Percentiles rank a stretch among this genome's conserved stretches.
phyloP scores from a whole-genome alignment of 768 basidiomycete genomes.

The Suillus lakei region DNA sequence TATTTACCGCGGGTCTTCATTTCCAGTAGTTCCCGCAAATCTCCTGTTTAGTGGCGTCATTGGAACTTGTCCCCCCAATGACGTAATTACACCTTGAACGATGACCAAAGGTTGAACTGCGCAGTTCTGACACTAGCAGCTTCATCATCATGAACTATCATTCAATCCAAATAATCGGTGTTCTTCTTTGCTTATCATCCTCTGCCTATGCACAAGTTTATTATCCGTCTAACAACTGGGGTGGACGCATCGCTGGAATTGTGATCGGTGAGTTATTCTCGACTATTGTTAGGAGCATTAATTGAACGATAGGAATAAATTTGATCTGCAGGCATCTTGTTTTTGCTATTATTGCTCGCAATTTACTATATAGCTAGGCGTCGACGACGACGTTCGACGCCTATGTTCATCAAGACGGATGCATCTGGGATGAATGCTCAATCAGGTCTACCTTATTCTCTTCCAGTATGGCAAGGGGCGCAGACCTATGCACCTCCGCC shows the following conservation, averaged over 20 bases:
- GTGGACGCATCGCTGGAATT: slow-evolving; percentile 29
- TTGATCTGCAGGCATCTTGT: slow-evolving; percentile 15
- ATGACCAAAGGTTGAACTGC: background rate
- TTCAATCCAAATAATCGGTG: background rate
- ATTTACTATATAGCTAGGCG: slow-evolving; percentile 10
- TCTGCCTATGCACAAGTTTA: slow-evolving; percentile 17
- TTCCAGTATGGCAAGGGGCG: slow-evolving; percentile 16
- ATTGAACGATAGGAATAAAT: background rate
- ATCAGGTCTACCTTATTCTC: background rate
- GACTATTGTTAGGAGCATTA: too few species aligned
- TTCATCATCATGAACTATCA: slow-evolving; percentile 4
- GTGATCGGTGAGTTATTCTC: slow-evolving; percentile 24
- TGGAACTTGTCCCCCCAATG: background rate
- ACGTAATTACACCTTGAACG: background rate
- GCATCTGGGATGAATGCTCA: slow-evolving; percentile 2
- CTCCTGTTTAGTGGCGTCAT: background rate
- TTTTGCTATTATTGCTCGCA: slow-evolving; percentile 16
- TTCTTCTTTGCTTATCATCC: slow-evolving; percentile 12
- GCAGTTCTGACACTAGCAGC: background rate
- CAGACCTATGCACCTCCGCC: slow-evolving; percentile 12
- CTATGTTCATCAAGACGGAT: background rate
- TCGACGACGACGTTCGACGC: slow-evolving; percentile 13
- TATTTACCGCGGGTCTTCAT: background rate
- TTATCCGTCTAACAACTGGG: slow-evolving; percentile 13
- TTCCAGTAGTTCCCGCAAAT: background rate